Percentiles rank a stretch among this genome's conserved stretches.
Conservation (phyloP, 129 eudicot genomes). For the Tagetes patula region DNA sequence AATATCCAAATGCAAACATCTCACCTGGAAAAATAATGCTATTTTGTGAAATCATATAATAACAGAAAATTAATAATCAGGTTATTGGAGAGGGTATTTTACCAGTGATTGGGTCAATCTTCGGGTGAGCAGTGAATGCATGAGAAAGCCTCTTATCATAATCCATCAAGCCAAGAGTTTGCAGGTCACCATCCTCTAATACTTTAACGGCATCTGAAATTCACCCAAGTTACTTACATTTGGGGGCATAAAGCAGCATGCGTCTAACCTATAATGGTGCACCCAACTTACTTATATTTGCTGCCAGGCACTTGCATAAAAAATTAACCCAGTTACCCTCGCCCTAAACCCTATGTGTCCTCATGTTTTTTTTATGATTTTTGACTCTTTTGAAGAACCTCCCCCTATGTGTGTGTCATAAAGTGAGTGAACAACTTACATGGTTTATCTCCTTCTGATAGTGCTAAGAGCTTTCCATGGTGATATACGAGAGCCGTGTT, state of each 20-base stretch:
- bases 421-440: slow-evolving; percentile 48
- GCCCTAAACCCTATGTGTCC: background rate
- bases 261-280: background rate
- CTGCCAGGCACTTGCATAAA: background rate
- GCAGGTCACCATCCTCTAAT: slow-evolving; percentile 96
- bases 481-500: slow-evolving; percentile 95
- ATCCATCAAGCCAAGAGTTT: slow-evolving; percentile 93
- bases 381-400: background rate
- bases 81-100: slow-evolving; percentile 11
- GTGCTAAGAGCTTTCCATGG: slow-evolving; percentile 91
- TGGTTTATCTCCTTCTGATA: slow-evolving; percentile 93
- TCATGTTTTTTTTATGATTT: background rate
- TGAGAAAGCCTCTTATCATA: slow-evolving; percentile 92
- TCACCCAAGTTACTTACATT: background rate
- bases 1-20: slow-evolving; percentile 95
- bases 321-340: background rate
- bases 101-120: slow-evolving; percentile 96
- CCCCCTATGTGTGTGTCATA: background rate
- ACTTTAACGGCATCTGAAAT: slow-evolving; percentile 76
- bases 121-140: slow-evolving; percentile 95
- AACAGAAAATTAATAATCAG: background rate
- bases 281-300: background rate
- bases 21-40: slow-evolving; percentile 56
- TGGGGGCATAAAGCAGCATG: too few relatives aligned
- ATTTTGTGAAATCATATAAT: slow-evolving; percentile 6